A percentile compares a stretch with the other conserved stretches of the same genome.
These are phyloP conservation scores for Cyclocybe aegerita DNA, from an alignment of 768 basidiomycete genomes.

Conservation along the genomic window DNA sequence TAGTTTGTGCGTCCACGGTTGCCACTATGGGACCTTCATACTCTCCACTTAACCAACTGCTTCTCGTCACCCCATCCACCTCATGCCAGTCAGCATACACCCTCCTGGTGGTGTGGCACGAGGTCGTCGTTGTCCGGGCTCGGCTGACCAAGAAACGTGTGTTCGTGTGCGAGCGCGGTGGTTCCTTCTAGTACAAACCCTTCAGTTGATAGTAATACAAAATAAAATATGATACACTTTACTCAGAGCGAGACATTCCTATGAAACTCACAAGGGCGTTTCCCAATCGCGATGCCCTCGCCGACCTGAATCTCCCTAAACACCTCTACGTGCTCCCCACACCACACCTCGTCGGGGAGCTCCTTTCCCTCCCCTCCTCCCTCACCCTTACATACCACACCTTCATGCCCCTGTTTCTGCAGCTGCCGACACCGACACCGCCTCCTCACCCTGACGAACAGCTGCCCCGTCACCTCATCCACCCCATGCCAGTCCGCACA, in stretches of 20 bases:
- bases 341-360: conserved; percentile 8
- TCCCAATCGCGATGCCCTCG: conserved; percentile 60
- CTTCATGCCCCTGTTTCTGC: conserved; percentile 20
- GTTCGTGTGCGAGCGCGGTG: too few relatives aligned
- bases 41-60: too few relatives aligned
- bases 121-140: too few relatives aligned
- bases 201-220: background rate
- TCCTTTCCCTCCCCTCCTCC: conserved; percentile 24
- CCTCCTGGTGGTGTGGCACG: too few relatives aligned
- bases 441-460: conserved; percentile 44
- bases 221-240: background rate
- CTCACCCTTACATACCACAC: conserved; percentile 6
- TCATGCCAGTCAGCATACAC: too few relatives aligned
- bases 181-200: too few relatives aligned
- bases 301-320: conserved; percentile 34
- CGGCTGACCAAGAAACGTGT: too few relatives aligned
- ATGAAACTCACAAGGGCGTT: conserved; percentile 64
- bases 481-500: conserved; percentile 62
- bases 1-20: too few relatives aligned
- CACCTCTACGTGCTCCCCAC: conserved; percentile 20
- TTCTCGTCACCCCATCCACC: too few relatives aligned
- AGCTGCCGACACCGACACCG: conserved; percentile 29
- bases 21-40: too few relatives aligned
- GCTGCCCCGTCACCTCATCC: conserved; percentile 57
- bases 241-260: conserved; percentile 18